These are phyloP conservation scores for Xylaria sp. DNA, from an alignment of 2,329 filamentous ascomycete species.

Conservation along the genomic window DNA sequence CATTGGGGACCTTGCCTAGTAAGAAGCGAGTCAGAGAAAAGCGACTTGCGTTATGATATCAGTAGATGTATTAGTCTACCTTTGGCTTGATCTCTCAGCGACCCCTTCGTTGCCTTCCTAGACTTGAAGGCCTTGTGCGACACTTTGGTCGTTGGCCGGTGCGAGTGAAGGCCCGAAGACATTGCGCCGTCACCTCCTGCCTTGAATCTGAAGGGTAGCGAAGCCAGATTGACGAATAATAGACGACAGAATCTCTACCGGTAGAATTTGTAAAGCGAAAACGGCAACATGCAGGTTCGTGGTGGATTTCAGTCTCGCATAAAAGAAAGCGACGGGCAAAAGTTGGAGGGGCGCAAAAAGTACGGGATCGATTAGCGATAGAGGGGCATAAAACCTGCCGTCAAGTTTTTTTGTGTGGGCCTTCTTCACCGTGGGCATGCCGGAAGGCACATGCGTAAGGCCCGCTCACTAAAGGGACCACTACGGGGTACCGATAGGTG, in stretches of 20 bases:
- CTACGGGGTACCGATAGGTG: background rate
- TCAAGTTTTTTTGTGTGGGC: conserved; percentile 9
- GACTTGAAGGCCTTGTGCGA: conserved; percentile 90
- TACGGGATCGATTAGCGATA: conserved; percentile 15
- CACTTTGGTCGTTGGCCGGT: conserved; percentile 87
- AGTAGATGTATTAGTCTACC: conserved; percentile 43
- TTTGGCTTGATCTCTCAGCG: conserved; percentile 79
- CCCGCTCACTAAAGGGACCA: too few species aligned
- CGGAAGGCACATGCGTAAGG: too few species aligned
- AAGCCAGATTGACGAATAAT: conserved; percentile 50
- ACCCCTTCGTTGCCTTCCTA: conserved; percentile 80
- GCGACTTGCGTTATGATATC: background rate
- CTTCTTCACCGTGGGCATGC: conserved; percentile 7
- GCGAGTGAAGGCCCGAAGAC: conserved; percentile 73
- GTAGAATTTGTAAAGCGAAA: background rate
- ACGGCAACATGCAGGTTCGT: background rate
- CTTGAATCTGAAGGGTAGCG: conserved; percentile 83
- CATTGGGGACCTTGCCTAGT: conserved; percentile 71
- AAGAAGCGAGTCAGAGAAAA: background rate
- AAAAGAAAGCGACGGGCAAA: background rate
- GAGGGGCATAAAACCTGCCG: conserved; percentile 14
- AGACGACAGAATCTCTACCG: background rate
- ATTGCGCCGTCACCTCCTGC: conserved; percentile 68
- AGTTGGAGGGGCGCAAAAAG: conserved; percentile 18
- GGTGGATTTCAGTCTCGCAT: background rate